phyloP scores from a whole-genome alignment of 768 basidiomycete genomes.

The Leucocoprinus birnbaumii region DNA sequence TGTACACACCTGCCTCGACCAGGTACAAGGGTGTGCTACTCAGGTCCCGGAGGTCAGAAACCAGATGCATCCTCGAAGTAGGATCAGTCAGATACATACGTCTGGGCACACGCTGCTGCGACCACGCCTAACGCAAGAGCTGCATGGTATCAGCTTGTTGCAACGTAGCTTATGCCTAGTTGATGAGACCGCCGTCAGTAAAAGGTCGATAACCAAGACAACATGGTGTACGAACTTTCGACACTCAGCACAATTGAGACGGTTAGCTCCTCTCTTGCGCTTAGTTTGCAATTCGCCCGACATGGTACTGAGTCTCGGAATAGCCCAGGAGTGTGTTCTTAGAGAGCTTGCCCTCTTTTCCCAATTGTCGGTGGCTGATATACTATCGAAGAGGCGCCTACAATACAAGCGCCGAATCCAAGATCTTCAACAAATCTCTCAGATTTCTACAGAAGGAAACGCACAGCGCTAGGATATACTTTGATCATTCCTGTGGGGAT shows the following conservation, averaged over 20 bases:
- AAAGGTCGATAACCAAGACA: conserved; percentile 7
- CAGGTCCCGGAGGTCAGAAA: conserved; percentile 7
- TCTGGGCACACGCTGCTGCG: conserved; percentile 83
- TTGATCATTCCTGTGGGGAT: too few relatives aligned
- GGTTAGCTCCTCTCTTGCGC: conserved; percentile 68
- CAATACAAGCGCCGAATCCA: too few relatives aligned
- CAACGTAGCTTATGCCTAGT: conserved; percentile 66
- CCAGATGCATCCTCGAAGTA: conserved; percentile 22
- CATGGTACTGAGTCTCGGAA: too few relatives aligned
- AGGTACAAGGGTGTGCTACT: conserved; percentile 56
- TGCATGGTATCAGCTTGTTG: conserved; percentile 74
- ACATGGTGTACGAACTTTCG: conserved; percentile 46
- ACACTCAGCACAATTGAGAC: conserved; percentile 80
- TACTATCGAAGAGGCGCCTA: too few relatives aligned
- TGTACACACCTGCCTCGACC: conserved; percentile 70
- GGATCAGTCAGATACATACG: conserved; percentile 32
- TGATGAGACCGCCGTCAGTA: neutral
- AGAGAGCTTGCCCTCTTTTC: too few relatives aligned
- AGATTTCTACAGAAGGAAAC: too few relatives aligned
- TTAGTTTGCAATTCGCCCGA: conserved; percentile 22
- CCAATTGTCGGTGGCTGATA: too few relatives aligned
- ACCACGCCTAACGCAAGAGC: conserved; percentile 78
- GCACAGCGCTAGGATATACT: too few relatives aligned
- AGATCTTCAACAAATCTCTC: too few relatives aligned
- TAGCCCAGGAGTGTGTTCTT: too few relatives aligned